A percentile compares a stretch with the other conserved stretches of the same genome.
phyloP scores from a whole-genome alignment of 441 rosid genomes.

The Geranium incanum region DNA sequence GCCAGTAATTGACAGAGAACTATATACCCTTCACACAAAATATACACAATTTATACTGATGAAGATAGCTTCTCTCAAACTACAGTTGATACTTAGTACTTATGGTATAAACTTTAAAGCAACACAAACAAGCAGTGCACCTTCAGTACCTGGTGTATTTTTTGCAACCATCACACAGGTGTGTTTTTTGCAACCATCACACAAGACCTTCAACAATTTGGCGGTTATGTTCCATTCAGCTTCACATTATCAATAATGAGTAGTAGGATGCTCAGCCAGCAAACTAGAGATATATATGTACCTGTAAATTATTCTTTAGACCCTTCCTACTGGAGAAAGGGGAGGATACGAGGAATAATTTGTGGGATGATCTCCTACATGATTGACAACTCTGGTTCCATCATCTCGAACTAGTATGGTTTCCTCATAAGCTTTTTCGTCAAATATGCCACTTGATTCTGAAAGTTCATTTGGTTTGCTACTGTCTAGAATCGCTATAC shows the following conservation, averaged over 20 bases:
- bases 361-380: conserved; percentile 37
- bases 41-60: conserved; percentile 37
- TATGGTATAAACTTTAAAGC: conserved; percentile 15
- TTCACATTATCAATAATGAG: not conserved
- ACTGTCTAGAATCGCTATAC: conserved; percentile 68
- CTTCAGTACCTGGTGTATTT: not conserved
- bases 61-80: conserved; percentile 11
- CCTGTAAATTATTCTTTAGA: conserved; percentile 26
- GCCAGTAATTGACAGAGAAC: not conserved
- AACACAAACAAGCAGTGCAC: conserved; percentile 18
- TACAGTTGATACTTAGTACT: conserved; percentile 14
- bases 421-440: conserved; percentile 35
- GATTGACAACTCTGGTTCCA: conserved; percentile 33
- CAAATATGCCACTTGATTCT: conserved; percentile 24
- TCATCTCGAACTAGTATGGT: conserved; percentile 27
- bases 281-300: conserved; percentile 18
- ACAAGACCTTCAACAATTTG: conserved; percentile 11
- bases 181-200: conserved; percentile 3
- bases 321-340: conserved; percentile 66
- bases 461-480: conserved; percentile 28
- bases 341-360: conserved; percentile 60
- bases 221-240: conserved; percentile 14
- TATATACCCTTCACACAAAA: conserved; percentile 12
- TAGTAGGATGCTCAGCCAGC: conserved; percentile 12
- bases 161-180: too few species aligned